Evolutionary conservation across 1,284 basidiomycete genomes (phyloP), one percentile per base, ranked within the genome.

Genomic region (Cryptococcus sp.): DNA sequence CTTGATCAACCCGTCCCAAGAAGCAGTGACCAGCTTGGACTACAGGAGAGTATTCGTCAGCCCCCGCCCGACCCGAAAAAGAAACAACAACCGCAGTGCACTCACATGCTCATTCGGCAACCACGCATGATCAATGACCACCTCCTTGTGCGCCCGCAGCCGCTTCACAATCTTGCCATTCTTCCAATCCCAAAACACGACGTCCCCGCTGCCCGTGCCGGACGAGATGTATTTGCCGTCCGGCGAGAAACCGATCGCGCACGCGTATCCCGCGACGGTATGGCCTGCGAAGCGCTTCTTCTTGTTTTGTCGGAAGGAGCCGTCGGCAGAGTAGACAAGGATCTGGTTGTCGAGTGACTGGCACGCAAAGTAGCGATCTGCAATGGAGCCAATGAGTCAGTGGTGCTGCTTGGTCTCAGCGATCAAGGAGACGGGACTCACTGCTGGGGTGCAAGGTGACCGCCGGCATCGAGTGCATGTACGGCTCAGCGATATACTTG

Each of bases 171-270:
- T 90, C 62, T 89, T 85, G 3, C 91, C 89, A n/a, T 87, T 92
- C 80, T 98, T 98, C 91, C 92, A 98, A 78, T 98, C 96, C 96
- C 95, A 99, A 77, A 98, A 96, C 15, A 98, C 90, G 45, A 99
- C 82, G 74, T 96, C 93, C 1, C 96, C 96, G 61, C 88, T 86
- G 3, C 90, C 89, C 68, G 98, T 95, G 33, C 96, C 96, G 53
- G 91, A 94, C 67, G 90, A 94, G 67, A 99, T 87, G 87, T 91
- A 79, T 76, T 91, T 91, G 16, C 96, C 96, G 72, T 99, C 96
- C 0, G 96, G 94, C 21, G 92, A 96, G 78, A 98, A 98, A 23
- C 89, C 92, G 45, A 98, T 86, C 71, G 93, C 88, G 73, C 93
- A 98, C 2, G 95, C 95, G 76, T 97, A 98, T 1, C 96, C 96